Evolutionary conservation across 169 alveolate genomes (phyloP).

Genomic region (Eimeria maxima): DNA sequence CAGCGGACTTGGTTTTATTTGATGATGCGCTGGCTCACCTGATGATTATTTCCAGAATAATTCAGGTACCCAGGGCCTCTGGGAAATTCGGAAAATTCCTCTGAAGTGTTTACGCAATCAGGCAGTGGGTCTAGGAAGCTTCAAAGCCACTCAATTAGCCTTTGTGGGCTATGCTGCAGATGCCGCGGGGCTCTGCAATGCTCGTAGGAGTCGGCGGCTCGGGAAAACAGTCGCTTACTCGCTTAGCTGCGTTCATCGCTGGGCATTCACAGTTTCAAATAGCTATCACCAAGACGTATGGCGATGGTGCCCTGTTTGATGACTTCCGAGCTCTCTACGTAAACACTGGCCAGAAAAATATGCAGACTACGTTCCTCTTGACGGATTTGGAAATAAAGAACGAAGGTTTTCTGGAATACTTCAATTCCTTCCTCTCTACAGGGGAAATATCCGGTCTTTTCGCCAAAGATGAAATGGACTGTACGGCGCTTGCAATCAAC

Average conservation of each 20-base stretch:
- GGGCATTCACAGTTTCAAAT: constrained; percentile 93
- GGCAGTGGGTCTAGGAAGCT: not conserved
- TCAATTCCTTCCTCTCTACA: constrained; percentile 96
- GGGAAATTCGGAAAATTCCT: not conserved
- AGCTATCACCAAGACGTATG: constrained; percentile 94
- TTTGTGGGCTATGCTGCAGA: constrained; percentile 86
- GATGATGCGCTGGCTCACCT: constrained; percentile 98
- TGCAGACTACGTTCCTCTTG: constrained; percentile 95
- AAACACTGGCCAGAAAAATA: constrained; percentile 95
- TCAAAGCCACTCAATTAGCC: constrained; percentile 78
- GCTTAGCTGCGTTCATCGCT: constrained; percentile 94
- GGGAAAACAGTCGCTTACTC: constrained; percentile 97
- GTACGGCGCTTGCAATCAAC: constrained; percentile 74
- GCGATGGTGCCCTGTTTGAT: constrained; percentile 95
- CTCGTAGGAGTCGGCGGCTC: constrained; percentile 99
- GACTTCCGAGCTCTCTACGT: constrained; percentile 94
- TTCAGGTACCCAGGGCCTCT: constrained; percentile 89
- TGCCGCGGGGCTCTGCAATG: constrained; percentile 97
- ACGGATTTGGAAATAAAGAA: constrained; percentile 98
- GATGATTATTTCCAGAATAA: constrained; percentile 95
- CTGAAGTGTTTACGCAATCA: not conserved
- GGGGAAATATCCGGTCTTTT: constrained; percentile 98
- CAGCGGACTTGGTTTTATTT: constrained; percentile 97
- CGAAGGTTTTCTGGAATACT: constrained; percentile 97
- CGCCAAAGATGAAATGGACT: constrained; percentile 96